Evolutionary conservation across 2,329 filamentous ascomycete species (phyloP).

Genomic region (Cercospora sp.): DNA sequence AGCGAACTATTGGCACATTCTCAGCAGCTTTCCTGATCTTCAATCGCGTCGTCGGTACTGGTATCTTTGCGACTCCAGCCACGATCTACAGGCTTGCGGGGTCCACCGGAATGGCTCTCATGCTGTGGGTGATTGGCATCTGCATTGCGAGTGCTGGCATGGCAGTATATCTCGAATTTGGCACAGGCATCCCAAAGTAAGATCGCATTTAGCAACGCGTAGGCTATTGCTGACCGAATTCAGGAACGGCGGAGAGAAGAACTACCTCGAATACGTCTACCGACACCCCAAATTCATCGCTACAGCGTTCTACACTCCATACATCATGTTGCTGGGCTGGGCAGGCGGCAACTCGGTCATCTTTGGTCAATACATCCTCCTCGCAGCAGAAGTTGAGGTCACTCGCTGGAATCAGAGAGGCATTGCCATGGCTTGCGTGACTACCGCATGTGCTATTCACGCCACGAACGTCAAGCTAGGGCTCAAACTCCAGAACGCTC

Average conservation of each 20-base stretch:
- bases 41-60: not conserved
- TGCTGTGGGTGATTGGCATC: constrained; percentile 66
- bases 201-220: constrained; percentile 25
- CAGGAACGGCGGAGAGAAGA: constrained; percentile 58
- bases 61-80: constrained; percentile 46
- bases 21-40: constrained; percentile 2
- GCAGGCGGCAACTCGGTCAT: constrained; percentile 64
- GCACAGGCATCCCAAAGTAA: constrained; percentile 26
- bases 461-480: constrained; percentile 48
- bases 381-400: constrained; percentile 52
- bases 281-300: constrained; percentile 64
- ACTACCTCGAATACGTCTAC: constrained; percentile 67
- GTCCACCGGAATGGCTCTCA: constrained; percentile 60
- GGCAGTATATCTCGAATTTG: constrained; percentile 61
- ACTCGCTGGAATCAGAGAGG: constrained; percentile 65
- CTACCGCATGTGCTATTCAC: constrained; percentile 53
- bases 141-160: constrained; percentile 58
- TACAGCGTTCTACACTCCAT: constrained; percentile 63
- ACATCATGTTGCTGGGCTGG: constrained; percentile 63
- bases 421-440: constrained; percentile 56
- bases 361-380: constrained; percentile 61
- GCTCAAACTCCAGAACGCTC: constrained; percentile 44
- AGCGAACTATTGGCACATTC: constrained; percentile 2
- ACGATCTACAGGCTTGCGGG: constrained; percentile 60
- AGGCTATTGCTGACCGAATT: constrained; percentile 27